A percentile compares a stretch with the other conserved stretches of the same genome.
These are phyloP conservation scores for Ganoderma resinaceum DNA, from an alignment of 1,284 basidiomycete species.

Conservation along the genomic window DNA sequence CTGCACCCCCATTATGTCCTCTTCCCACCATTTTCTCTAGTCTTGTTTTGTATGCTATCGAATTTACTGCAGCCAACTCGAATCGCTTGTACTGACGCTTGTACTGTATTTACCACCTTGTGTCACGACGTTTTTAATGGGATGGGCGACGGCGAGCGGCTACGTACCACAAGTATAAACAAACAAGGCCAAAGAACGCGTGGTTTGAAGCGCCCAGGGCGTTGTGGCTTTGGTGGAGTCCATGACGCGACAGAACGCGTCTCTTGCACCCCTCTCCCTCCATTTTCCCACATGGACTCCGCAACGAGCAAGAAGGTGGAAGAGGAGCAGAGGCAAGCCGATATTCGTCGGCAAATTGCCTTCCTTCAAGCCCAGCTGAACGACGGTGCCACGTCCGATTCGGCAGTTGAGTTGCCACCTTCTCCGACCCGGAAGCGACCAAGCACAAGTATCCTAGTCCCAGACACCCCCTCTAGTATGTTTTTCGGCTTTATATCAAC, in stretches of 20 bases:
- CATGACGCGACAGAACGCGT: not conserved
- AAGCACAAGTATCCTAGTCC: conserved; percentile 56
- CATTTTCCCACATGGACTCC: conserved; percentile 19
- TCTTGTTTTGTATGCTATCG: too few relatives aligned
- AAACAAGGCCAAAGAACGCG: conserved; percentile 9
- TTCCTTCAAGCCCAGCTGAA: conserved; percentile 50
- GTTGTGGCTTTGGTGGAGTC: not conserved
- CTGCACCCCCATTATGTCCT: too few relatives aligned
- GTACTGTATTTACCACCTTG: too few relatives aligned
- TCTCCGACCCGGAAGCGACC: conserved; percentile 60
- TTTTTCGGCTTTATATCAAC: not conserved
- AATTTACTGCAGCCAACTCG: too few relatives aligned
- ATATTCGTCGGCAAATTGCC: conserved; percentile 51
- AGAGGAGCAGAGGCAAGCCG: conserved; percentile 40
- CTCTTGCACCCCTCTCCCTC: not conserved
- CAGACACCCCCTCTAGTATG: conserved; percentile 76
- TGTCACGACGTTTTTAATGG: too few relatives aligned
- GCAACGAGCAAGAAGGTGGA: conserved; percentile 16
- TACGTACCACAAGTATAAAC: not conserved
- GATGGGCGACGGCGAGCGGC: not conserved
- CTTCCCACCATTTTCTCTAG: too few relatives aligned
- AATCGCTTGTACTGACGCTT: too few relatives aligned
- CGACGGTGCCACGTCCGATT: conserved; percentile 33
- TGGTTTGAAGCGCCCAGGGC: not conserved
- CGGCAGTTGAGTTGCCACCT: conserved; percentile 24